A percentile compares a stretch with the other conserved stretches of the same genome.
Evolutionary conservation across 805 yeast genomes (phyloP).

Genomic region (Helenozyma baotianmanensis): DNA sequence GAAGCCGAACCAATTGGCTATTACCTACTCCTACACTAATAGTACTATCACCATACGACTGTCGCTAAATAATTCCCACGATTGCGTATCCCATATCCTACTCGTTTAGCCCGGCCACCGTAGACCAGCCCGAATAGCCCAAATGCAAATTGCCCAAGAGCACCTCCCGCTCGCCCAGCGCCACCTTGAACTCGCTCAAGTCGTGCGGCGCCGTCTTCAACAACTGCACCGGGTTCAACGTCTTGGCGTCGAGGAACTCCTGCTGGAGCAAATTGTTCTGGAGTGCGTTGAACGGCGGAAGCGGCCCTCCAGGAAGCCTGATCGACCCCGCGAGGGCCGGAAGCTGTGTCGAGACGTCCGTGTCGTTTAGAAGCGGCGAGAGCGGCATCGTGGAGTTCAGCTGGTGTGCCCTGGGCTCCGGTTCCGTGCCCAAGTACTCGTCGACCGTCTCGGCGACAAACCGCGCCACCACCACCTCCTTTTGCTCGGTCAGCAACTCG

Average conservation of each 20-base stretch:
- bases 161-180: not conserved
- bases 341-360: slow-evolving; percentile 22
- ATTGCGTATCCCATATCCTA: too few species aligned
- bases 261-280: slow-evolving; percentile 30
- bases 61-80: too few species aligned
- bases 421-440: slow-evolving; percentile 2
- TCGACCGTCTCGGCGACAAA: slow-evolving; percentile 4
- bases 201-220: slow-evolving; percentile 3
- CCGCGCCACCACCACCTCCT: slow-evolving; percentile 2
- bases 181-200: slow-evolving; percentile 8
- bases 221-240: slow-evolving; percentile 5
- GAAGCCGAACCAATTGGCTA: too few species aligned
- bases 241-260: slow-evolving; percentile 4
- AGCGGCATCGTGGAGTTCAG: slow-evolving; percentile 21
- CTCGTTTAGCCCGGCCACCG: not conserved
- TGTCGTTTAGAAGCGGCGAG: slow-evolving; percentile 26
- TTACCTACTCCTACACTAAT: too few species aligned
- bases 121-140: not conserved
- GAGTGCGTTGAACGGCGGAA: slow-evolving; percentile 34
- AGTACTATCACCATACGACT: too few species aligned
- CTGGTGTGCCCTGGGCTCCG: not conserved
- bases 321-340: slow-evolving; percentile 1
- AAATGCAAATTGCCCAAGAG: slow-evolving; percentile 1
- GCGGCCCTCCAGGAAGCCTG: slow-evolving; percentile 14
- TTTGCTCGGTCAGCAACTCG: slow-evolving; percentile 2